Conservation (phyloP, 2,329 filamentous ascomycete genomes). For the Botrytis tulipae region DNA sequence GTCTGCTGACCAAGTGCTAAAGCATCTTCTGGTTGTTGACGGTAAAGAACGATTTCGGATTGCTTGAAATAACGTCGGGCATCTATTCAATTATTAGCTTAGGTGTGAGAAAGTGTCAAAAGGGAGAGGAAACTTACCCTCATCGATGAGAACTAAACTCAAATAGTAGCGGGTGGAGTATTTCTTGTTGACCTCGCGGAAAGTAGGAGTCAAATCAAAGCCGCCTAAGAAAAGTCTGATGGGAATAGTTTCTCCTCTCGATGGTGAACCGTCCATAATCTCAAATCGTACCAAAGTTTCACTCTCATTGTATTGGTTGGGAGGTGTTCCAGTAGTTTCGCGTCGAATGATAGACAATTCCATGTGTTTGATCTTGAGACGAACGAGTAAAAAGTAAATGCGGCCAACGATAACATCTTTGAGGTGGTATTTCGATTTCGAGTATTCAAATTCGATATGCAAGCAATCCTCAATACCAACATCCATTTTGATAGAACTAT, state of each 20-base stretch:
- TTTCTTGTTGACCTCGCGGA: conserved; percentile 99
- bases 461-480: conserved; percentile 98
- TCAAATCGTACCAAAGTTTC: conserved; percentile 97
- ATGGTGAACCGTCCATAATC: conserved; percentile 99
- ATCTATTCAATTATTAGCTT: conserved; percentile 51
- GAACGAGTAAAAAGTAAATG: conserved; percentile 96
- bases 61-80: conserved; percentile 98
- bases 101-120: conserved; percentile 15
- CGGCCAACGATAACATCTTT: conserved; percentile 98
- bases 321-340: conserved; percentile 93
- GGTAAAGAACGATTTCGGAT: conserved; percentile 94
- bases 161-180: conserved; percentile 98
- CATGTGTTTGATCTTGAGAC: conserved; percentile 99
- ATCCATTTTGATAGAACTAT: conserved; percentile 99
- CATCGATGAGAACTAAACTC: conserved; percentile 91
- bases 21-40: conserved; percentile 66
- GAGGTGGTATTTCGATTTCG: conserved; percentile 97
- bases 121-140: conserved; percentile 55
- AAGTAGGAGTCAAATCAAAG: conserved; percentile 95
- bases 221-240: conserved; percentile 96
- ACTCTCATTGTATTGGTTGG: conserved; percentile 99
- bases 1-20: conserved; percentile 38
- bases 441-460: conserved; percentile 99
- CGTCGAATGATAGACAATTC: conserved; percentile 95
- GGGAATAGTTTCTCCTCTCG: conserved; percentile 87